Conservation (phyloP, 345 rosid genomes). For the Dovyalis caffra region DNA sequence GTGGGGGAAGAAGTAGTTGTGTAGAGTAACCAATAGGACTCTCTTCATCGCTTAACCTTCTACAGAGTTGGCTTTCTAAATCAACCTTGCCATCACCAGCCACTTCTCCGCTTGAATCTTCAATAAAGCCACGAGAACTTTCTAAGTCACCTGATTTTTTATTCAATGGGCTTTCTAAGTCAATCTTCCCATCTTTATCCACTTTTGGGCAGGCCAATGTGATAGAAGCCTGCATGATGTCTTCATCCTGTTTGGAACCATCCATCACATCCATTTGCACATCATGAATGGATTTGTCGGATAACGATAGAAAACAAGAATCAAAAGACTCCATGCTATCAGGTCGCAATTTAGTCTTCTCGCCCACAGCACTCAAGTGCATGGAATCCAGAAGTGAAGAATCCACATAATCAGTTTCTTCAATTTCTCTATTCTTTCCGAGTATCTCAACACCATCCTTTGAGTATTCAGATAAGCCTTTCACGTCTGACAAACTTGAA, state of each 20-base stretch:
- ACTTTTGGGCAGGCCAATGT: slow-evolving; percentile 24
- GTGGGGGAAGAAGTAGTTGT: slow-evolving; percentile 52
- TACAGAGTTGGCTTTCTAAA: slow-evolving; percentile 29
- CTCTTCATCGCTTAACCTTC: slow-evolving; percentile 28
- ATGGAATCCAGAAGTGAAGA: slow-evolving; percentile 32
- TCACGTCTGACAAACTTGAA: slow-evolving; percentile 25
- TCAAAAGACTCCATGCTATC: slow-evolving; percentile 24
- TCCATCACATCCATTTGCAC: slow-evolving; percentile 6
- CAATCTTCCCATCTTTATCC: slow-evolving; percentile 29
- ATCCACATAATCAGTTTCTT: slow-evolving; percentile 25
- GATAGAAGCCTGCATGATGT: slow-evolving; percentile 13
- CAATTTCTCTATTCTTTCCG: slow-evolving; percentile 26
- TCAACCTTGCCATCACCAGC: slow-evolving; percentile 7
- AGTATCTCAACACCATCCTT: slow-evolving; percentile 16
- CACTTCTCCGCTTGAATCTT: slow-evolving; percentile 2
- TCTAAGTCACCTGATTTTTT: not conserved
- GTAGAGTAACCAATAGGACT: slow-evolving; percentile 20
- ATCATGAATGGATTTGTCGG: slow-evolving; percentile 19
- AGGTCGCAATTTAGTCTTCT: slow-evolving; percentile 10
- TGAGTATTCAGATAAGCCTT: not conserved
- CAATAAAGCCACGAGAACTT: not conserved
- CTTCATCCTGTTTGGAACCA: slow-evolving; percentile 18
- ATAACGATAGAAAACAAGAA: slow-evolving; percentile 19
- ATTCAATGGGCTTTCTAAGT: not conserved
- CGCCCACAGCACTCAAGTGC: slow-evolving; percentile 11